Percentiles rank a stretch among this genome's conserved stretches.
Evolutionary conservation across 1,284 basidiomycete species (phyloP).

Genomic region (Rhizoctonia solani): DNA sequence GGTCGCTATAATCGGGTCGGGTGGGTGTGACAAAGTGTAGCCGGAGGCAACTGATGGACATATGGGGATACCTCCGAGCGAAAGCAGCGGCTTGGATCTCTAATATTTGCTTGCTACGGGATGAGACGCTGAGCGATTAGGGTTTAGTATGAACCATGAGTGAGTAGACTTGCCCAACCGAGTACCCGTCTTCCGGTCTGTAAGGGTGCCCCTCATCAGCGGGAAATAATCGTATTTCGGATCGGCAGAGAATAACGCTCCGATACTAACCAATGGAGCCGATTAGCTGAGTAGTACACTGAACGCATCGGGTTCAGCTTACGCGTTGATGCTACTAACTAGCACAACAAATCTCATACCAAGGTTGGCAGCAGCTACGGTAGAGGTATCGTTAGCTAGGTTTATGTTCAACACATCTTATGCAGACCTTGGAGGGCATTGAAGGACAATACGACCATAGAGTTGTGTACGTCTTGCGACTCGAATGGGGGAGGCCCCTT

Average conservation of each 20-base stretch:
- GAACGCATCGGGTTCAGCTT: too few species aligned
- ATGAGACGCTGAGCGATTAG: background rate
- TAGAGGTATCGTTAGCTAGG: background rate
- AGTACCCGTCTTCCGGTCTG: slow-evolving; percentile 43
- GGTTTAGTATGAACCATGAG: background rate
- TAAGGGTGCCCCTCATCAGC: slow-evolving; percentile 37
- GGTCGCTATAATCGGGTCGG: slow-evolving; percentile 3
- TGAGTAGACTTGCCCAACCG: slow-evolving; percentile 36
- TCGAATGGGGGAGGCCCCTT: slow-evolving; percentile 39
- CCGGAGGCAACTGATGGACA: slow-evolving; percentile 47
- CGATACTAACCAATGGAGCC: too few species aligned
- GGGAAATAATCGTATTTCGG: slow-evolving; percentile 40
- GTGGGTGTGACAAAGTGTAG: slow-evolving; percentile 42
- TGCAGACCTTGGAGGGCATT: slow-evolving; percentile 37
- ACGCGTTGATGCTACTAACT: slow-evolving; percentile 44
- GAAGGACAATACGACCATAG: slow-evolving; percentile 43
- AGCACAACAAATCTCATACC: slow-evolving; percentile 46
- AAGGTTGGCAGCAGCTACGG: slow-evolving; percentile 42
- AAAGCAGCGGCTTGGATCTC: slow-evolving; percentile 47
- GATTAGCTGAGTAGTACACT: too few species aligned
- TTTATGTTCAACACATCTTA: background rate
- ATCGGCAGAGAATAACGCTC: slow-evolving; percentile 33
- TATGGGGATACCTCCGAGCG: slow-evolving; percentile 42
- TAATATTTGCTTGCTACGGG: slow-evolving; percentile 45
- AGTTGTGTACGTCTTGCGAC: slow-evolving; percentile 44